phyloP scores from a whole-genome alignment of 139 green algal species.

The Micractinium sp. region DNA sequence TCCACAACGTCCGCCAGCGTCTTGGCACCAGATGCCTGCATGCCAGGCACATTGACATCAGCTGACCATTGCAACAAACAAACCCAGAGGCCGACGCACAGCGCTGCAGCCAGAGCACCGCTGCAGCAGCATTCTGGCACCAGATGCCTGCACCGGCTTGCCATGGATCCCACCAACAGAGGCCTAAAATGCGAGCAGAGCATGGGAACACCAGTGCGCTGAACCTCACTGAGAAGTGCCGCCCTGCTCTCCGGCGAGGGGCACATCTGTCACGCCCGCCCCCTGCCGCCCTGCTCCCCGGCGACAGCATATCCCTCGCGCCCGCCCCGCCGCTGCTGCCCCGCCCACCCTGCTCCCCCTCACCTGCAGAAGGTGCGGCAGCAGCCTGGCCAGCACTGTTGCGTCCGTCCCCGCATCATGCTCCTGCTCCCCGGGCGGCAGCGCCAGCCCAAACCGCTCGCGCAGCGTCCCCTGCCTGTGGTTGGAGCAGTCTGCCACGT shows the following conservation, averaged over 20 bases:
- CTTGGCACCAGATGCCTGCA: not conserved
- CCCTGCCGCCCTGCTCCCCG: not conserved
- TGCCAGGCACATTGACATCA: not conserved
- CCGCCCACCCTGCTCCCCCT: not conserved
- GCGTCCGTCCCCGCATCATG: slow-evolving; percentile 21
- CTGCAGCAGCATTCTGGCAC: too few relatives aligned
- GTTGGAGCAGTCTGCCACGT: not conserved
- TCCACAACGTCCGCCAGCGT: not conserved
- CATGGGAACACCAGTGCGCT: too few relatives aligned
- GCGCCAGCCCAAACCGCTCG: not conserved
- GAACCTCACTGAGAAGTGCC: too few relatives aligned
- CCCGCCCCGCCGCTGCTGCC: not conserved
- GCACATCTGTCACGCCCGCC: not conserved
- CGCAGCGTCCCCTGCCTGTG: slow-evolving; percentile 19
- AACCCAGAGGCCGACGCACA: too few relatives aligned
- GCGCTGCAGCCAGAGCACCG: too few relatives aligned
- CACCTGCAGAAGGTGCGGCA: slow-evolving; percentile 21
- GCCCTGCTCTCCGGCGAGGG: not conserved
- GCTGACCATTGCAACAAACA: not conserved
- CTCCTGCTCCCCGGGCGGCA: slow-evolving; percentile 1
- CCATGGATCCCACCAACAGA: too few relatives aligned
- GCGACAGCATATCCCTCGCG: not conserved
- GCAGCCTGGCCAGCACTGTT: slow-evolving; percentile 22
- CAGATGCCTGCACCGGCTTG: too few relatives aligned
- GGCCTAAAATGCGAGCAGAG: too few relatives aligned